phyloP scores from a whole-genome alignment of 2,329 filamentous ascomycete genomes.

The Paracoccidioides lutzii region DNA sequence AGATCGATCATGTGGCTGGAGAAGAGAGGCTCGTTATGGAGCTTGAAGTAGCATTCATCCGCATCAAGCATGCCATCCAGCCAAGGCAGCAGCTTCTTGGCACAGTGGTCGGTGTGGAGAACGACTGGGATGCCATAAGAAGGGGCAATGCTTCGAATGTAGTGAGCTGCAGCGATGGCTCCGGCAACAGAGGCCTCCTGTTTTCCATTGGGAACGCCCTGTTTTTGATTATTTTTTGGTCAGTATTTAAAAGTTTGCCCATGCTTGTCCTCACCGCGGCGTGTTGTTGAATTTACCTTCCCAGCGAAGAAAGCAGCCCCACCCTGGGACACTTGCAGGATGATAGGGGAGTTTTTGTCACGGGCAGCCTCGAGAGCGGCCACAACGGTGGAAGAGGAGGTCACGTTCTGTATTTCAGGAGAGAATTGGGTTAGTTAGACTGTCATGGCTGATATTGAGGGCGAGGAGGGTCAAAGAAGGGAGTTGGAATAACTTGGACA shows the following conservation, averaged over 20 bases:
- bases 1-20: conserved; percentile 98
- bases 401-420: conserved; percentile 54
- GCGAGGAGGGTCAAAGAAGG: too few species aligned
- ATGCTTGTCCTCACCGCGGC: too few species aligned
- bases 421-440: conserved; percentile 6
- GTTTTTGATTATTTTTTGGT: neutral
- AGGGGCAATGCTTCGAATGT: conserved; percentile 78
- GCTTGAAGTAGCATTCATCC: conserved; percentile 92
- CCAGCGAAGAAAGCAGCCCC: conserved; percentile 87
- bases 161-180: conserved; percentile 79
- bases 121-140: conserved; percentile 81
- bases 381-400: conserved; percentile 77
- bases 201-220: conserved; percentile 66
- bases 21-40: conserved; percentile 83
- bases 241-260: neutral
- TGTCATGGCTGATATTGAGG: neutral
- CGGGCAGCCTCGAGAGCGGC: conserved; percentile 87
- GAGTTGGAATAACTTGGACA: conserved; percentile 16
- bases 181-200: conserved; percentile 84
- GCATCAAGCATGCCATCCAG: conserved; percentile 89
- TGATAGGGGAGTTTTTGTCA: conserved; percentile 79
- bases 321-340: conserved; percentile 88
- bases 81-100: conserved; percentile 98
- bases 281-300: conserved; percentile 43
- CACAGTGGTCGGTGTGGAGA: conserved; percentile 96